Evolutionary conservation across 202 grass and related monocot species (phyloP), one percentile per base, ranked within the genome.

Genomic region (Sporobolus alterniflorus): DNA sequence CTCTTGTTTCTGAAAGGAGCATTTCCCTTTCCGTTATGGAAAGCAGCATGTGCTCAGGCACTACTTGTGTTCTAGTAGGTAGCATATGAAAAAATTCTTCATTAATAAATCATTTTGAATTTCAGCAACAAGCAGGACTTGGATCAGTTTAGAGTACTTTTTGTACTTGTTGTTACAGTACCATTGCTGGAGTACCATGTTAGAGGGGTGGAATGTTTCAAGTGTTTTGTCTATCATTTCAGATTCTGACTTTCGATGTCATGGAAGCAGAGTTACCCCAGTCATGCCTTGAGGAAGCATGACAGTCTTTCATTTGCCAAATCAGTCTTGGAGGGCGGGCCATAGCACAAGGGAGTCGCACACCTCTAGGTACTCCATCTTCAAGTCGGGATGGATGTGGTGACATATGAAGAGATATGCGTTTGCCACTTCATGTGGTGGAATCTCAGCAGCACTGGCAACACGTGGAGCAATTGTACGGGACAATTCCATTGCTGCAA

Each of bases 101-200:
- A 67, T 69, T 3, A 31, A 20, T 3, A 71, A 44, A 9, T 71
- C 68, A 49, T 50, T 71, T 4, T 71, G 44, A 20, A 26, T 69
- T 9, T 71, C 43, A 5, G 69, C 69, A 32, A 43, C 46, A 14
- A 50, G 44, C 3, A 72, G 28, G 9, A 72, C 69, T 50, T 72
- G 47, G 1, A 71, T 50, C 3, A 51, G 26, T 50, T 71, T 44
- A 71, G 26, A 71, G 20, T 54, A 52, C 30, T 52, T 73, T 11
- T 20, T 73, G 47, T 73, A 73, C 47, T 14, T 73, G 11, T 73
- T 73, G 47, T 56, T 56, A 0, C 18, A 29, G 21, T 73, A 73
- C 70, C 52, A 9, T 44, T 71, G 70, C 70, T 52, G 47, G 30
- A 73, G 47, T 12, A 73, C 47, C 18, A 73, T 73, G 31, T 73